Percentiles rank a stretch among this genome's conserved stretches.
These are phyloP conservation scores for Kluyveromyces nonfermentans DNA, from an alignment of 805 yeast species.

Conservation along the genomic window DNA sequence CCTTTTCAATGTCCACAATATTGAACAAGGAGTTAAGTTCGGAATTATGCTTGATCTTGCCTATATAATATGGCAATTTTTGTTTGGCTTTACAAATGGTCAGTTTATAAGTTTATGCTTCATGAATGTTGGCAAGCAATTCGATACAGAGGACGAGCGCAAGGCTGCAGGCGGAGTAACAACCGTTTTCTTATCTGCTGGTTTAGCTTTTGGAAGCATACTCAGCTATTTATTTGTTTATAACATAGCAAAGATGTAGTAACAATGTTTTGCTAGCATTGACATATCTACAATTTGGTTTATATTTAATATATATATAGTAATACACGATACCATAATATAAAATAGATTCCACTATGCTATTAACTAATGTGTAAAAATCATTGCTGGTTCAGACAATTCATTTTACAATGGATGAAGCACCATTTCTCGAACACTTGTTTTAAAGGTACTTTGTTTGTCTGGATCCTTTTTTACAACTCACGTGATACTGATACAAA, in stretches of 20 bases:
- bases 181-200: conserved; percentile 65
- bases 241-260: conserved; percentile 6
- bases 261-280: not conserved
- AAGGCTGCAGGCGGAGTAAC: conserved; percentile 95
- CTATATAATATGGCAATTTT: conserved; percentile 61
- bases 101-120: conserved; percentile 73
- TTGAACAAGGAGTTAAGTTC: conserved; percentile 27
- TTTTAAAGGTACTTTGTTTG: too few relatives aligned
- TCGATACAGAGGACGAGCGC: conserved; percentile 56
- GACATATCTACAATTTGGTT: too few relatives aligned
- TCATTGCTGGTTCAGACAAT: too few relatives aligned
- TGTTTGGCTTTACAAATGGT: conserved; percentile 84
- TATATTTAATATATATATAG: too few relatives aligned
- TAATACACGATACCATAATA: too few relatives aligned
- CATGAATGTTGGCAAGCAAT: conserved; percentile 56
- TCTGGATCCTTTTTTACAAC: not conserved
- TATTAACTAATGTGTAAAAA: too few relatives aligned
- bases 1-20: conserved; percentile 48
- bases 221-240: conserved; percentile 59
- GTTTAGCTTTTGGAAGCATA: conserved; percentile 71
- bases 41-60: conserved; percentile 46
- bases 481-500: not conserved
- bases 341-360: too few relatives aligned
- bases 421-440: too few relatives aligned
- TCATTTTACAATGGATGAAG: too few relatives aligned